Evolutionary conservation across 2,329 filamentous ascomycete species (phyloP).

Genomic region (Colletotrichum sp.): DNA sequence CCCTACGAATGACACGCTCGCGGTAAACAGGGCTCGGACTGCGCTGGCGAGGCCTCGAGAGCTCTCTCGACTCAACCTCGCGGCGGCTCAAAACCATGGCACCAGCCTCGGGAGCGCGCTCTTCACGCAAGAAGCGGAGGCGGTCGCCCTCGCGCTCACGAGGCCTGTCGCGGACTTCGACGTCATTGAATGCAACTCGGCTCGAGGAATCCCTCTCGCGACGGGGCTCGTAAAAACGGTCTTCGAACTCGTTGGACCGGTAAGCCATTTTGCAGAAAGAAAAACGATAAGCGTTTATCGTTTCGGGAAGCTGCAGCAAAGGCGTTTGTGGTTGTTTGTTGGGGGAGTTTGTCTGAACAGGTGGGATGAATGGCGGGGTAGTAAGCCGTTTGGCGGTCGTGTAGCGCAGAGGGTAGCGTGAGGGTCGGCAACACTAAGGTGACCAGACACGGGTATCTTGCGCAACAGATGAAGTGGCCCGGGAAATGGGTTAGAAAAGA

Average conservation of each 20-base stretch:
- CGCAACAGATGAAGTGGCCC: not conserved
- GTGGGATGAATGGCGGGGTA: constrained; percentile 21
- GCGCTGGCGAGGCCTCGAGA: constrained; percentile 47
- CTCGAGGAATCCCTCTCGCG: constrained; percentile 29
- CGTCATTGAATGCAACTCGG: constrained; percentile 29
- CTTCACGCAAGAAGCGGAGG: constrained; percentile 56
- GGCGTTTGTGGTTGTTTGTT: not conserved
- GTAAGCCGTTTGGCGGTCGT: constrained; percentile 2
- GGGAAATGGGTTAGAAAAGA: constrained; percentile 16
- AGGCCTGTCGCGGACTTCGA: constrained; percentile 46
- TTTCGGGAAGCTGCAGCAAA: not conserved
- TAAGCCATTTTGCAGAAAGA: not conserved
- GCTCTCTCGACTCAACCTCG: constrained; percentile 60
- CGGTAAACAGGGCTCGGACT: constrained; percentile 43
- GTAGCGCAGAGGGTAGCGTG: constrained; percentile 14
- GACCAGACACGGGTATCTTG: not conserved
- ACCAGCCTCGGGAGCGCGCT: constrained; percentile 53
- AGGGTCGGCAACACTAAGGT: not conserved
- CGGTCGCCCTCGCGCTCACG: constrained; percentile 45
- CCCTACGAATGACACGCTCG: constrained; percentile 45
- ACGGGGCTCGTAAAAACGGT: constrained; percentile 27
- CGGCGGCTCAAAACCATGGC: constrained; percentile 59
- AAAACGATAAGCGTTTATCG: not conserved
- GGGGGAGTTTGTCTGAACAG: not conserved
- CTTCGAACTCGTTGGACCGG: constrained; percentile 21